Conservation (phyloP, 2,329 filamentous ascomycete genomes). For the Talaromyces islandicus region DNA sequence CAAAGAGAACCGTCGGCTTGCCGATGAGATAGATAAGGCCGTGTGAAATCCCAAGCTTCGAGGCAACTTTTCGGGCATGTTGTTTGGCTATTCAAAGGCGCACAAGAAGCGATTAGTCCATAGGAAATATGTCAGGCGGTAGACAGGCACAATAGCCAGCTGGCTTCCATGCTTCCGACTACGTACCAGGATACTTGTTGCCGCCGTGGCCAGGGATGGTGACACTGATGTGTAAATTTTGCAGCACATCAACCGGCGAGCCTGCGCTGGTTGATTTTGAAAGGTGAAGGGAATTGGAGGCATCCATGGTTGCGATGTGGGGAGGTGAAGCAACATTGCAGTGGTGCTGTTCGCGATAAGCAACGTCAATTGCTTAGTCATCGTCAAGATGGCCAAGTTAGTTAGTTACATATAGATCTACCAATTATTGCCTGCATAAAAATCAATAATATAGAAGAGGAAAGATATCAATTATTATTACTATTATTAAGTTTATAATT, state of each 20-base stretch:
- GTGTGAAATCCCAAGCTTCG: constrained; percentile 33
- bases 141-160: neutral
- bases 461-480: neutral
- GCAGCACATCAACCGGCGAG: neutral
- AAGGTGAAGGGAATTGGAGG: neutral
- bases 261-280: neutral
- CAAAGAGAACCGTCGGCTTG: constrained; percentile 43
- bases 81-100: constrained; percentile 38
- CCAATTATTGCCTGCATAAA: neutral
- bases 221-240: constrained; percentile 24
- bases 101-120: neutral
- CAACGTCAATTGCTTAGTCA: neutral
- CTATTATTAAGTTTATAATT: neutral
- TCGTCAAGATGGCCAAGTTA: no score
- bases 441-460: neutral
- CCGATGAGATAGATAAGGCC: constrained; percentile 55
- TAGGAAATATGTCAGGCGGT: constrained; percentile 3
- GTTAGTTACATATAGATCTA: neutral
- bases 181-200: constrained; percentile 37
- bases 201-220: constrained; percentile 20
- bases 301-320: neutral
- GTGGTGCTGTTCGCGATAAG: neutral
- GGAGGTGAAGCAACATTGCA: neutral
- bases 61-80: constrained; percentile 43
- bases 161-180: neutral